Base-by-base conservation (phyloP, 345 rosid genomes). In the Ceriops tagal region DNA sequence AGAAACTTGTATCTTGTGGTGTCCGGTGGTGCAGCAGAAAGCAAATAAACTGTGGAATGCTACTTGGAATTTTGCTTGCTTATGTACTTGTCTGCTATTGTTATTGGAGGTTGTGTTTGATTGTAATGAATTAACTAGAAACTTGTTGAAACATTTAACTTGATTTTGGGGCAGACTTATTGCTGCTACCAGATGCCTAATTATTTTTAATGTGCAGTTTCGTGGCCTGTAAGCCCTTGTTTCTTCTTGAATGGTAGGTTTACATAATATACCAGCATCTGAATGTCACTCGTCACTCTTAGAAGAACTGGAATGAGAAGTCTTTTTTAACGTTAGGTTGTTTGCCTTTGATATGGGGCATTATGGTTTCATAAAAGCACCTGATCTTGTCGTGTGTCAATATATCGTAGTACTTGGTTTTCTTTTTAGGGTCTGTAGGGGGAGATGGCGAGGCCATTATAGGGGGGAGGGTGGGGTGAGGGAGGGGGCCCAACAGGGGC, bases 191-290 rank as follows among this genome's bases (percentile, higher is more conserved):
- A 78, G 80, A 78, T 57, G 73, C 78, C 85, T 82, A 75, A 80
- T 80, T 69, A 63, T 75, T 72, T 75, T 64, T 24, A 77, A 79
- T 82, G 79, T 82, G 83, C 85, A 84, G 82, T 74, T 84, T 47
- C 79, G 61, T 77, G 70, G 28, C 59, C 59, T 24, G 16, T 10
- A 8, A 21, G 16, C 30, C 18, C 3, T 43, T 43, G 49, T 43
- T 43, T 3, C 19, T 3, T 43, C 49, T 39, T 39, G 46, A 39
- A 39, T 39, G 46, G 46, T 24, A 24, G 26, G 26, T 10, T 10
- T 11, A 10, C 53, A 9, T 65, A 24, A n/a, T 65, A 1, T 64
- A 4, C 67, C 30, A 1, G 16, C 35, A 9, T 64, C 47, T 19
- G 56, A 27, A 28, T 49, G 52, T 49, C 57, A 49, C 22, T 16